A percentile compares a stretch with the other conserved stretches of the same genome.
Conservation (phyloP, 768 basidiomycete species). For the Cyathus striatus region DNA sequence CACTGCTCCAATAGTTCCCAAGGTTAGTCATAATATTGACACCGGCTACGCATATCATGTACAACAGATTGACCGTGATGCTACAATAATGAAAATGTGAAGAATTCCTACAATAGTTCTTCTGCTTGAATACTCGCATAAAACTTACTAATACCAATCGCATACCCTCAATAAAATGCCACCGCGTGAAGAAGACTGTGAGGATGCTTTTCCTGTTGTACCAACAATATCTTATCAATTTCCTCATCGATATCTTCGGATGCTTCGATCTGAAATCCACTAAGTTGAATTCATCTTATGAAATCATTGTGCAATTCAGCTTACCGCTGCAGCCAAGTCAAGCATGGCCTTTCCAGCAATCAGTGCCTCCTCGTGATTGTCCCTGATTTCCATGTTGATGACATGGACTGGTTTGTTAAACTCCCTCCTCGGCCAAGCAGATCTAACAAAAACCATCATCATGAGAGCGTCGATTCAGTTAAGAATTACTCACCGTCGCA, state of each 20-base stretch:
- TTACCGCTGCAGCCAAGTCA: constrained; percentile 83
- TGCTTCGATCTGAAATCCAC: constrained; percentile 64
- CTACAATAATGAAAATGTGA: too few species aligned
- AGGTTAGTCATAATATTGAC: too few species aligned
- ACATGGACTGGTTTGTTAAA: constrained; percentile 92
- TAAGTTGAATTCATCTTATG: constrained; percentile 5
- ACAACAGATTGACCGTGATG: too few species aligned
- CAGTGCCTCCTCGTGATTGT: constrained; percentile 97
- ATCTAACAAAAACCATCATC: constrained; percentile 44
- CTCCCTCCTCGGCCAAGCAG: constrained; percentile 85
- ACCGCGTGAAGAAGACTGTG: constrained; percentile 90
- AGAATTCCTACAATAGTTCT: too few species aligned
- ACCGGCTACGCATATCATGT: too few species aligned
- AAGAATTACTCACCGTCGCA: constrained; percentile 81
- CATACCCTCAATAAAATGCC: constrained; percentile 84
- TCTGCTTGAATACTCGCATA: too few species aligned
- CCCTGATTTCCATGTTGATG: constrained; percentile 97
- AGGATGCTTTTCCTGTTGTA: constrained; percentile 86
- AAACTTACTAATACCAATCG: too few species aligned
- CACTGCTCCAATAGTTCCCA: too few species aligned
- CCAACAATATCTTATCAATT: constrained; percentile 80
- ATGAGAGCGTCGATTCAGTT: too few species aligned
- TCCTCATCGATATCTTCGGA: constrained; percentile 86
- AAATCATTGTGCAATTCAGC: constrained; percentile 24
- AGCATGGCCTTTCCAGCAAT: constrained; percentile 95